These are phyloP conservation scores for Protomyces arabidopsidicola DNA, from an alignment of 1,139 yeast genomes.

Conservation along the genomic window DNA sequence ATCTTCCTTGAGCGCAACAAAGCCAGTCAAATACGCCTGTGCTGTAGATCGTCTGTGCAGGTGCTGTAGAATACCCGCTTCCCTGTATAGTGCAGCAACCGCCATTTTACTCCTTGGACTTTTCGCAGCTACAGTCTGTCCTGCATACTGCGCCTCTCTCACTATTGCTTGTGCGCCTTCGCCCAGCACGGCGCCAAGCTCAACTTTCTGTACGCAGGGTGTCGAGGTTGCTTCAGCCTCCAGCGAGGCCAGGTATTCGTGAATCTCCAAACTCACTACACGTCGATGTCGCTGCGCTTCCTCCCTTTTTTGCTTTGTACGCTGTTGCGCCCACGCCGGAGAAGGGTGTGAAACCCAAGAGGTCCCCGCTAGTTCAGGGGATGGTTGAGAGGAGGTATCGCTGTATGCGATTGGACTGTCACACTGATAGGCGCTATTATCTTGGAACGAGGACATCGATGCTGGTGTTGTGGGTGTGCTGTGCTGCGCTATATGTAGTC, in stretches of 20 bases:
- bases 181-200: background rate
- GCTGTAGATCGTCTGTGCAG: background rate
- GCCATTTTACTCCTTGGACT: background rate
- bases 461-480: no score
- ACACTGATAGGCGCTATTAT: no score
- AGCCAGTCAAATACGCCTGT: background rate
- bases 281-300: background rate
- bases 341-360: no score
- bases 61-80: background rate
- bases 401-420: no score
- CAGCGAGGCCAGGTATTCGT: background rate
- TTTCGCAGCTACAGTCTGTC: constrained; percentile 15
- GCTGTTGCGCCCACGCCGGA: no score
- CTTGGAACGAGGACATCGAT: no score
- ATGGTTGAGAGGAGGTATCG: no score
- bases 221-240: background rate
- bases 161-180: constrained; percentile 11
- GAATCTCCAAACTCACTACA: background rate
- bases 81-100: constrained; percentile 1
- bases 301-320: no score
- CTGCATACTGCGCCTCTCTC: background rate
- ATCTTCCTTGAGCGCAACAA: background rate
- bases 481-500: no score
- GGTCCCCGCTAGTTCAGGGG: no score
- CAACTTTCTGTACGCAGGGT: no score